These are phyloP conservation scores for Penicillium samsonianum DNA, from an alignment of 495 filamentous ascomycete species.

Conservation along the genomic window DNA sequence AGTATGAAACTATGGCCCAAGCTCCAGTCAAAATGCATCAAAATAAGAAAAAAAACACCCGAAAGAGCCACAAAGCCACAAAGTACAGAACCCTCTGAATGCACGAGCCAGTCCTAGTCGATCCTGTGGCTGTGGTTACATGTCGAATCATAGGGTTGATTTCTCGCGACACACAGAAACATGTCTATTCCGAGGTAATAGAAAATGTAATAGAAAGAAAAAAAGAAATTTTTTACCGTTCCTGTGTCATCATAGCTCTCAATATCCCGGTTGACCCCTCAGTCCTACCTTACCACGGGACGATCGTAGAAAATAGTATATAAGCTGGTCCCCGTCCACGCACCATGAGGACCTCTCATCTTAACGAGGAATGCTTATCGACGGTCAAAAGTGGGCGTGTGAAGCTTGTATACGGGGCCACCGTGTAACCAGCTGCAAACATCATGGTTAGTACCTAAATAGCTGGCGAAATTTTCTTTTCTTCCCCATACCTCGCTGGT, in stretches of 20 bases:
- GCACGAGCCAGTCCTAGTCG: slow-evolving; percentile 27
- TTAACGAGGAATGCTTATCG: slow-evolving; percentile 72
- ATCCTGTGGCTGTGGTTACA: slow-evolving; percentile 37
- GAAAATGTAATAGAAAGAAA: not conserved
- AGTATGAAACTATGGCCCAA: slow-evolving; percentile 16
- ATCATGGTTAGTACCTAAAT: slow-evolving; percentile 41
- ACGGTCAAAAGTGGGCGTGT: slow-evolving; percentile 87
- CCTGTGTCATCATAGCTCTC: slow-evolving; percentile 26
- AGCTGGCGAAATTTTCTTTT: slow-evolving; percentile 11
- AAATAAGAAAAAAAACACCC: slow-evolving; percentile 6
- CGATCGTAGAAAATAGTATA: slow-evolving; percentile 14
- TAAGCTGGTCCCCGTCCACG: slow-evolving; percentile 14
- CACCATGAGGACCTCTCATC: slow-evolving; percentile 24
- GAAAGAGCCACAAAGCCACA: slow-evolving; percentile 2
- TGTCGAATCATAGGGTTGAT: slow-evolving; percentile 18
- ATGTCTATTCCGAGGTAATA: not conserved
- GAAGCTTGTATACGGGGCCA: slow-evolving; percentile 92
- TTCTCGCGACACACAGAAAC: slow-evolving; percentile 17
- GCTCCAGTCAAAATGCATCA: slow-evolving; percentile 16
- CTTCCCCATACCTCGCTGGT: slow-evolving; percentile 11
- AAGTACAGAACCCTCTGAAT: slow-evolving; percentile 20
- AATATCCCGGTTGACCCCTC: slow-evolving; percentile 5
- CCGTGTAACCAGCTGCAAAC: slow-evolving; percentile 65
- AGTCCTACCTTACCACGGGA: slow-evolving; percentile 5
- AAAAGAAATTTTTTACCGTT: slow-evolving; percentile 4